A percentile compares a stretch with the other conserved stretches of the same genome.
Conservation (phyloP, 169 alveolate species). For the Pseudocohnilembus persalinus region DNA sequence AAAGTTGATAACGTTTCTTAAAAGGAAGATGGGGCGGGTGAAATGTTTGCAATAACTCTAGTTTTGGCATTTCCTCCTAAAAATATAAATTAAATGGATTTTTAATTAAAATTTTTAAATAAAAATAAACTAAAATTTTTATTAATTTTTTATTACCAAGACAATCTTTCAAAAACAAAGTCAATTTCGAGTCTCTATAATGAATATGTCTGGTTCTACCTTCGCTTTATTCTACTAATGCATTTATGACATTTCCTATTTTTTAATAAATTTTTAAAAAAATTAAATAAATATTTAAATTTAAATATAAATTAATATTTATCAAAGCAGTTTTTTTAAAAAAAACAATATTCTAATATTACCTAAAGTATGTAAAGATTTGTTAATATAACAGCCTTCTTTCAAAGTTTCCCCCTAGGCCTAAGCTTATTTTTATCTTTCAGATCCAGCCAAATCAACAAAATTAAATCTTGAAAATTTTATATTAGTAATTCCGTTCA, state of each 20-base stretch:
- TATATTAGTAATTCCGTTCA: constrained; percentile 27
- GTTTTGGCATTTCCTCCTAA: constrained; percentile 91
- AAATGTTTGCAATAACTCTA: constrained; percentile 77
- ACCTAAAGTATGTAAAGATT: constrained; percentile 74
- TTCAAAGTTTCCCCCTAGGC: constrained; percentile 78
- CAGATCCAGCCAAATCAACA: constrained; percentile 89
- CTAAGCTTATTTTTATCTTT: constrained; percentile 76
- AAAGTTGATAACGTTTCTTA: constrained; percentile 84
- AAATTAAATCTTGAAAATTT: constrained; percentile 67
- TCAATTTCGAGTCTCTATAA: constrained; percentile 89
- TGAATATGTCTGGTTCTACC: constrained; percentile 75
- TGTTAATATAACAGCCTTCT: constrained; percentile 86
- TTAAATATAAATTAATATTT: too few species aligned
- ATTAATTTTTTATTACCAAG: too few species aligned
- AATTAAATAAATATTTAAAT: too few species aligned
- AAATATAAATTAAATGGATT: too few species aligned
- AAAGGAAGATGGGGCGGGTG: constrained; percentile 66
- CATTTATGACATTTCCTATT: constrained; percentile 84
- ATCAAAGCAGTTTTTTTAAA: too few species aligned
- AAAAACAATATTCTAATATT: too few species aligned
- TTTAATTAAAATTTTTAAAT: too few species aligned
- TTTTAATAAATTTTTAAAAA: too few species aligned
- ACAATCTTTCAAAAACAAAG: constrained; percentile 84
- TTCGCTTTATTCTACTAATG: constrained; percentile 66
- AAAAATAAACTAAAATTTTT: too few species aligned